Evolutionary conservation across 257 asterid species (phyloP).

Genomic region (Agastache rugosa): DNA sequence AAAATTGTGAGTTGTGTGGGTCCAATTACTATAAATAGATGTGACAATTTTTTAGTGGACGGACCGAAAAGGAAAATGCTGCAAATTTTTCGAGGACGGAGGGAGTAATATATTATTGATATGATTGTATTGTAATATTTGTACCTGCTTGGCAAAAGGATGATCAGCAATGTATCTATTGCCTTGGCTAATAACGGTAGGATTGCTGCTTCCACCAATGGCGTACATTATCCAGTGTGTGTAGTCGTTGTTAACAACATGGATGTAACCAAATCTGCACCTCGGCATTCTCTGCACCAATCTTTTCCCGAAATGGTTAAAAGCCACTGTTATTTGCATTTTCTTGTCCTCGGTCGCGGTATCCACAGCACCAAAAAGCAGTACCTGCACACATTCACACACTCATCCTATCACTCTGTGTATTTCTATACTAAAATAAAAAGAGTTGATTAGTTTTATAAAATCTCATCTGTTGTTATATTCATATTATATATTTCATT

Average conservation of each 20-base stretch:
- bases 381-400: constrained; percentile 27
- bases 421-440: too few relatives aligned
- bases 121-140: too few relatives aligned
- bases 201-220: constrained; percentile 50
- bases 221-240: constrained; percentile 59
- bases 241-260: constrained; percentile 54
- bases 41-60: too few relatives aligned
- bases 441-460: too few relatives aligned
- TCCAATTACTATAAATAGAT: too few relatives aligned
- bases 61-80: too few relatives aligned
- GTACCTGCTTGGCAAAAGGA: constrained; percentile 35
- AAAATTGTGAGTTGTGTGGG: too few relatives aligned
- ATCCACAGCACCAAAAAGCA: constrained; percentile 48
- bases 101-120: too few relatives aligned
- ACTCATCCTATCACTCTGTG: background rate
- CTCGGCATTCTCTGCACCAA: constrained; percentile 65
- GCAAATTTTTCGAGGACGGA: too few relatives aligned
- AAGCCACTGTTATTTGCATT: constrained; percentile 65
- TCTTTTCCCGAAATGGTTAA: constrained; percentile 63
- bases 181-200: constrained; percentile 53
- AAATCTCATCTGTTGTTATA: too few relatives aligned
- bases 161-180: constrained; percentile 45
- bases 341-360: constrained; percentile 26
- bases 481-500: too few relatives aligned
- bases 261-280: constrained; percentile 44